A percentile compares a stretch with the other conserved stretches of the same genome.
phyloP scores from a whole-genome alignment of 176 grass and related monocot genomes.

The Oryza officinalis region DNA sequence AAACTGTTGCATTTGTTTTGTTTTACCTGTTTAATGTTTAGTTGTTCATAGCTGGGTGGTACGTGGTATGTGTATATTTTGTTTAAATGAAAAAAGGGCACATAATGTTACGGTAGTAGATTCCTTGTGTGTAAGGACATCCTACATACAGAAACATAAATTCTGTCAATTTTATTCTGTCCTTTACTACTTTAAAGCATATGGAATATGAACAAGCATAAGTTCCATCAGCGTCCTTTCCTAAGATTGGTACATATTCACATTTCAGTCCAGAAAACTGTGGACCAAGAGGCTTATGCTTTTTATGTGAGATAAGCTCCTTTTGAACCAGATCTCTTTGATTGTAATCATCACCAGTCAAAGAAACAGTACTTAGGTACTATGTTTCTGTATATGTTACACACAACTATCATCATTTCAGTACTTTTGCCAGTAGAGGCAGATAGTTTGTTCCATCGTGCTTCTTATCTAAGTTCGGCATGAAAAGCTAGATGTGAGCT shows the following conservation, averaged over 20 bases:
- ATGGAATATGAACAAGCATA: slow-evolving; percentile 69
- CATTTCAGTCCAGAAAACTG: slow-evolving; percentile 48
- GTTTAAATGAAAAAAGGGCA: slow-evolving; percentile 25
- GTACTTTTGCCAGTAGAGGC: slow-evolving; percentile 33
- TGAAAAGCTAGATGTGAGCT: slow-evolving; percentile 19
- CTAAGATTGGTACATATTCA: slow-evolving; percentile 92
- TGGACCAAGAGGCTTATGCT: slow-evolving; percentile 40
- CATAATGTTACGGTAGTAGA: slow-evolving; percentile 23
- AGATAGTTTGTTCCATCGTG: slow-evolving; percentile 22
- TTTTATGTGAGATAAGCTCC: slow-evolving; percentile 51
- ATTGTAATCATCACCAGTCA: slow-evolving; percentile 55
- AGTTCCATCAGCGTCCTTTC: slow-evolving; percentile 74
- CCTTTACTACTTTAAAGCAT: slow-evolving; percentile 61
- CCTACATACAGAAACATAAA: slow-evolving; percentile 43
- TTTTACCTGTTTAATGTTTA: slow-evolving; percentile 12
- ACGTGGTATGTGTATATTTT: slow-evolving; percentile 22
- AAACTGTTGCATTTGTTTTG: slow-evolving; percentile 5
- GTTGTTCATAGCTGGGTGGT: slow-evolving; percentile 16
- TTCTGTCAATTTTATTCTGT: slow-evolving; percentile 55
- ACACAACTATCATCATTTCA: slow-evolving; percentile 36
- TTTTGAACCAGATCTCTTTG: slow-evolving; percentile 55
- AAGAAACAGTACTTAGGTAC: slow-evolving; percentile 46
- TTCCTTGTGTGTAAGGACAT: slow-evolving; percentile 42
- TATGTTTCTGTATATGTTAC: slow-evolving; percentile 40
- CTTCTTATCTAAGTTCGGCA: slow-evolving; percentile 23